phyloP scores from a whole-genome alignment of 2,329 filamentous ascomycete species.

The Colletotrichum aenigma region DNA sequence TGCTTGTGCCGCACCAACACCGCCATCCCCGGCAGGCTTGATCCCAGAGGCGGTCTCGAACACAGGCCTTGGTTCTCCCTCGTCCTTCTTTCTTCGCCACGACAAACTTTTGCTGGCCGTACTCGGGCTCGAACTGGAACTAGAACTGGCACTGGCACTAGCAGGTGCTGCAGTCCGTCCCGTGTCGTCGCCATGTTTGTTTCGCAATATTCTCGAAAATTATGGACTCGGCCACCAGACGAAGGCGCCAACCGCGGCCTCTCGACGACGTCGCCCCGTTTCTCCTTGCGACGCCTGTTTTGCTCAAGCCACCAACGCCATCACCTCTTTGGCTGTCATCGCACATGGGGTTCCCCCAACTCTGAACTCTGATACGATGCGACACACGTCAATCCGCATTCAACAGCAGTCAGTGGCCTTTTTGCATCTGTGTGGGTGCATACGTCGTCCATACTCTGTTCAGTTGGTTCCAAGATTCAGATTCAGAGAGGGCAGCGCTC shows the following conservation, averaged over 20 bases:
- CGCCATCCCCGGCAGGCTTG: slow-evolving; percentile 1
- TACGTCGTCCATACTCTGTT: not conserved
- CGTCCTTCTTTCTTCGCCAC: not conserved
- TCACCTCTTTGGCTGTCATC: not conserved
- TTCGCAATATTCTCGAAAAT: slow-evolving; percentile 2
- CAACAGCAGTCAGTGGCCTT: not conserved
- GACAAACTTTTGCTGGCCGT: not conserved
- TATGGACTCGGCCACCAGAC: not conserved
- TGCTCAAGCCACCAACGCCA: not conserved
- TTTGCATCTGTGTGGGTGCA: not conserved
- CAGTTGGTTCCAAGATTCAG: not conserved
- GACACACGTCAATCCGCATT: not conserved
- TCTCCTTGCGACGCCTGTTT: slow-evolving; percentile 6
- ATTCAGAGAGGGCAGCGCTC: not conserved
- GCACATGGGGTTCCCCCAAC: not conserved
- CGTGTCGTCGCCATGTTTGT: not conserved
- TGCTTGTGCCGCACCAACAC: slow-evolving; percentile 1
- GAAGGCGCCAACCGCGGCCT: not conserved
- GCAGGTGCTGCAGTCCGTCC: not conserved
- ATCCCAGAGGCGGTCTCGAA: not conserved
- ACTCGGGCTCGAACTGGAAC: not conserved
- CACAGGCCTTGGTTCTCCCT: not conserved
- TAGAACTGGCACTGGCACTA: not conserved
- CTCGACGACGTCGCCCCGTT: not conserved
- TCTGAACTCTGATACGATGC: not conserved